Conservation (phyloP, 2,329 filamentous ascomycete genomes). For the Ophiostoma populinum region DNA sequence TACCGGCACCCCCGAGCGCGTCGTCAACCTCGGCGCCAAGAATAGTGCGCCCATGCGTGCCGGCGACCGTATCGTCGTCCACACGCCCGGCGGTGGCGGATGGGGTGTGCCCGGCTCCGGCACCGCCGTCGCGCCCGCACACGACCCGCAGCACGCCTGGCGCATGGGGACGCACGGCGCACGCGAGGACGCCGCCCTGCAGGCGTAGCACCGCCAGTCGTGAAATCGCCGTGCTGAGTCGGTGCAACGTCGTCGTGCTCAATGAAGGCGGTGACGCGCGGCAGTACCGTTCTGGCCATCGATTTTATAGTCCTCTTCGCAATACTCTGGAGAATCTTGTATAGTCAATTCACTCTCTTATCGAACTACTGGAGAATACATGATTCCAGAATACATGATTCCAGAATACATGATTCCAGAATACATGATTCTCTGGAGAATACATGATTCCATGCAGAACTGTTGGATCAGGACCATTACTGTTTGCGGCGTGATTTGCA, state of each 20-base stretch:
- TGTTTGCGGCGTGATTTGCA: too few relatives aligned
- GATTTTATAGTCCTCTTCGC: too few relatives aligned
- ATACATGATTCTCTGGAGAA: background rate
- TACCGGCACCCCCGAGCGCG: slow-evolving; percentile 40
- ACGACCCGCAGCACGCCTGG: slow-evolving; percentile 39
- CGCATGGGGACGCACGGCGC: slow-evolving; percentile 38
- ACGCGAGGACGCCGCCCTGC: slow-evolving; percentile 40
- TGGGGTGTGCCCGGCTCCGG: slow-evolving; percentile 48
- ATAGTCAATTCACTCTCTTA: too few relatives aligned
- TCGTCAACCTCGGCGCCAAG: slow-evolving; percentile 61
- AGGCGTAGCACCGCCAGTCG: slow-evolving; percentile 27
- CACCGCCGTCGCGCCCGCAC: slow-evolving; percentile 27
- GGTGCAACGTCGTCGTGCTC: background rate
- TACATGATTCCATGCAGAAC: background rate
- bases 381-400: too few relatives aligned
- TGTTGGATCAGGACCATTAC: too few relatives aligned
- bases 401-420: too few relatives aligned
- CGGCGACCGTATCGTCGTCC: slow-evolving; percentile 62
- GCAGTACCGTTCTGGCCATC: too few relatives aligned
- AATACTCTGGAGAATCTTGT: too few relatives aligned
- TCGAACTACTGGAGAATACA: too few relatives aligned
- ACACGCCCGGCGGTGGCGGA: slow-evolving; percentile 63
- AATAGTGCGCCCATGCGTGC: slow-evolving; percentile 62
- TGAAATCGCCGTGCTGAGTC: background rate
- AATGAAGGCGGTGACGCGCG: too few relatives aligned